A percentile compares a stretch with the other conserved stretches of the same genome.
phyloP scores from a whole-genome alignment of 331 rosid species.

The Dryas integrifolia region DNA sequence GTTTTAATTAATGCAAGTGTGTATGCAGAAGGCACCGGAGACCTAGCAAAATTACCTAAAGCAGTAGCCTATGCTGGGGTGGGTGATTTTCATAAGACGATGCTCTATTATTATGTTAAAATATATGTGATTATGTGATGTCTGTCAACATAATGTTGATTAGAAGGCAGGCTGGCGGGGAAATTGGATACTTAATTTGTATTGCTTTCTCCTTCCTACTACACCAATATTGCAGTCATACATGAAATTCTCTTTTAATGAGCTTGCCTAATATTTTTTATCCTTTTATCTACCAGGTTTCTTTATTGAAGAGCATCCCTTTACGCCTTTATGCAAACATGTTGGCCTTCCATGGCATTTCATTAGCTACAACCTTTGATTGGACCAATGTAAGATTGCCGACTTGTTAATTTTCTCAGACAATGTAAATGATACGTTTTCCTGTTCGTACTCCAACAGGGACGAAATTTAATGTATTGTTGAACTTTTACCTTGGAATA shows the following conservation, averaged over 20 bases:
- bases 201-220: background rate
- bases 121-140: background rate
- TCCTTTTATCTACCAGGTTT: constrained; percentile 35
- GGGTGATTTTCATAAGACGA: background rate
- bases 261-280: background rate
- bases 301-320: constrained; percentile 44
- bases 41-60: constrained; percentile 38
- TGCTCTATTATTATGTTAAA: background rate
- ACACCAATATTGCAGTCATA: background rate
- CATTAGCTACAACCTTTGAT: constrained; percentile 44
- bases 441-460: background rate
- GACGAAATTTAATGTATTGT: background rate
- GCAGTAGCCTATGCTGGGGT: constrained; percentile 48
- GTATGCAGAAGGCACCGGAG: constrained; percentile 42
- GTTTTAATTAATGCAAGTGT: constrained; percentile 58
- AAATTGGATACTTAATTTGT: background rate
- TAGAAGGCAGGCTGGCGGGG: background rate
- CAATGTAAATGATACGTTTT: constrained; percentile 1
- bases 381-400: constrained; percentile 52
- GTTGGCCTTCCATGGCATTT: constrained; percentile 40
- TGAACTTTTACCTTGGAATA: background rate
- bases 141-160: no score
- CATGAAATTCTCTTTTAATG: background rate
- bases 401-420: background rate
- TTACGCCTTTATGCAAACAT: constrained; percentile 47